phyloP scores from a whole-genome alignment of 768 basidiomycete species.

The Rickenella mellea region DNA sequence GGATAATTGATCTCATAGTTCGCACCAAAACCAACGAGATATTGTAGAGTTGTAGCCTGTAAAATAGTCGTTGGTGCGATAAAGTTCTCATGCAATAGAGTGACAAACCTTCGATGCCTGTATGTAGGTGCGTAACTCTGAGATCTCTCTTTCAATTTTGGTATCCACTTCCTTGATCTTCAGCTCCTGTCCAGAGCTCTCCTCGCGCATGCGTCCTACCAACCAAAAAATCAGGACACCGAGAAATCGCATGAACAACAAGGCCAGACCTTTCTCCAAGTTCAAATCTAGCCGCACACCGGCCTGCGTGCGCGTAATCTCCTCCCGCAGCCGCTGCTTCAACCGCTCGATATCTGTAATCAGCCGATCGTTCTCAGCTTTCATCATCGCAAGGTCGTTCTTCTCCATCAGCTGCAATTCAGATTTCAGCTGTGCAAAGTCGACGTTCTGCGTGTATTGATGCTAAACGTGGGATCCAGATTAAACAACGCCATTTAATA shows the following conservation, averaged over 20 bases:
- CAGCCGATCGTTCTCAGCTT: constrained; percentile 93
- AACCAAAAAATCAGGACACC: constrained; percentile 2
- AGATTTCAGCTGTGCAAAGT: constrained; percentile 93
- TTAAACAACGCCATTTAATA: background rate
- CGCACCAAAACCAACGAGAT: constrained; percentile 80
- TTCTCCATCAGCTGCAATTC: constrained; percentile 95
- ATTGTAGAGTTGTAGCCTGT: constrained; percentile 79
- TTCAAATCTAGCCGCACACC: constrained; percentile 93
- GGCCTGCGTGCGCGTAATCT: constrained; percentile 85
- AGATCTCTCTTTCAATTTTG: constrained; percentile 92
- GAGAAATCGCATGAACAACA: background rate
- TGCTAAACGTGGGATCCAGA: constrained; percentile 34
- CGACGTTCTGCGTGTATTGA: constrained; percentile 92
- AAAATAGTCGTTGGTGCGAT: background rate
- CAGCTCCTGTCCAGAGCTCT: constrained; percentile 81
- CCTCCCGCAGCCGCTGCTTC: constrained; percentile 86
- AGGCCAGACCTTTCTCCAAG: constrained; percentile 83
- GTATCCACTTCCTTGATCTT: constrained; percentile 99
- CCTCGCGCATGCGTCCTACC: constrained; percentile 91
- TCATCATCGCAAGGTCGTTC: constrained; percentile 92
- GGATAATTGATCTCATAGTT: constrained; percentile 7
- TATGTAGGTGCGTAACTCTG: constrained; percentile 71
- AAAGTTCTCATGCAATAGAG: background rate
- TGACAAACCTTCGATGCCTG: constrained; percentile 70
- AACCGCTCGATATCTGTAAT: constrained; percentile 87